These are phyloP conservation scores for Haplosporangium sp. DNA, from an alignment of 371 early-diverging fungal genomes.

Conservation along the genomic window DNA sequence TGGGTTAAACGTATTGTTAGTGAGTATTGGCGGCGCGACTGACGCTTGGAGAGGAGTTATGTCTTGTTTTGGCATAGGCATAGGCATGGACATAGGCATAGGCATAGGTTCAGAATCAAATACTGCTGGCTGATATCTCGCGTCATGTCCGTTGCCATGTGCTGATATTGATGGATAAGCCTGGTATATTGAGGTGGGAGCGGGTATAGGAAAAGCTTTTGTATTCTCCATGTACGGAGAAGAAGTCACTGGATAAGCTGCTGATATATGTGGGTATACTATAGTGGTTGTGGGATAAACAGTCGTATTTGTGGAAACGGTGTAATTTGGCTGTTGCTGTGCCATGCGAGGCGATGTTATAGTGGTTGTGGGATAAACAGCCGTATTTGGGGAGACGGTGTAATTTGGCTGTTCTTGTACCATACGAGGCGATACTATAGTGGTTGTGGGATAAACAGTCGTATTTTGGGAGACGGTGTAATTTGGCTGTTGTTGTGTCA, in stretches of 20 bases:
- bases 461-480: background rate
- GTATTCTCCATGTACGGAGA: too few relatives aligned
- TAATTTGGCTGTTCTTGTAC: too few relatives aligned
- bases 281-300: background rate
- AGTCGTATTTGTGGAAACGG: background rate
- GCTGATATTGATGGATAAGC: background rate
- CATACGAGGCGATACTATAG: too few relatives aligned
- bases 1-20: background rate
- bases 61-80: slow-evolving; percentile 1
- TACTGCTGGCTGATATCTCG: background rate
- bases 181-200: background rate
- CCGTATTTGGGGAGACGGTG: background rate
- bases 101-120: background rate
- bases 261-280: too few relatives aligned
- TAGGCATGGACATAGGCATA: slow-evolving; percentile 7
- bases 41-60: background rate
- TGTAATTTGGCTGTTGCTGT: too few relatives aligned
- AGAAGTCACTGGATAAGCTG: too few relatives aligned
- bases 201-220: too few relatives aligned
- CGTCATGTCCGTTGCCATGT: background rate
- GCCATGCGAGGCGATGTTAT: too few relatives aligned
- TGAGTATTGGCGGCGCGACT: background rate
- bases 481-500: slow-evolving; percentile 6
- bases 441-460: background rate
- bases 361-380: background rate